Percentiles rank a stretch among this genome's conserved stretches.
Evolutionary conservation across 306 rosid genomes (phyloP).

Genomic region (Chamaecrista fasciculata): DNA sequence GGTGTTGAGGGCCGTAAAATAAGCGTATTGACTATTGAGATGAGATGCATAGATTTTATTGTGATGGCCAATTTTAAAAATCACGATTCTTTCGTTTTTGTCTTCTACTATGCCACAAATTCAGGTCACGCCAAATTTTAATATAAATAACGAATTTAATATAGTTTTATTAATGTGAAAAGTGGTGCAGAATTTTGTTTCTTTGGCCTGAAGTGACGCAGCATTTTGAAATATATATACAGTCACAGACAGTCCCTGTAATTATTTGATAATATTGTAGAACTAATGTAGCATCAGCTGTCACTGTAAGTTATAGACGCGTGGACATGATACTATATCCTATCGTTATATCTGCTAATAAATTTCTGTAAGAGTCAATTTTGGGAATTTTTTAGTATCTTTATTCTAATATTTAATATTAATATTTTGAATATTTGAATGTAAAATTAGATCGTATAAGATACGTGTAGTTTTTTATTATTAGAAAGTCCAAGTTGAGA

Average conservation of each 20-base stretch:
- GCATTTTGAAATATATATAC: background rate
- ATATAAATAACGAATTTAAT: background rate
- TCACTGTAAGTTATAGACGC: background rate
- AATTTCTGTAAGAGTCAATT: background rate
- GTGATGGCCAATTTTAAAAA: too few relatives aligned
- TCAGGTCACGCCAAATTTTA: background rate
- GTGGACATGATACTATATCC: background rate
- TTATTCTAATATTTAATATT: too few relatives aligned
- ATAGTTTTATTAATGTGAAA: background rate
- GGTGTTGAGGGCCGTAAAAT: too few relatives aligned
- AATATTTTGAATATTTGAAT: background rate
- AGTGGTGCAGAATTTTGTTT: background rate
- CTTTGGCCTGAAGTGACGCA: too few relatives aligned
- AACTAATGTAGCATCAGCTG: background rate
- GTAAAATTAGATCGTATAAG: background rate
- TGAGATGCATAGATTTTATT: too few relatives aligned
- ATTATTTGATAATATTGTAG: background rate
- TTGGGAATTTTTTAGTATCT: background rate
- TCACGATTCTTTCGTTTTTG: background rate
- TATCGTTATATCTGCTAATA: background rate
- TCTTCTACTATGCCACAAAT: background rate
- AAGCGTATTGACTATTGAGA: too few relatives aligned
- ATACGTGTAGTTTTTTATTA: background rate
- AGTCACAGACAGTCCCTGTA: background rate
- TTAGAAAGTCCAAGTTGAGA: background rate